Evolutionary conservation across 2,329 filamentous ascomycete genomes (phyloP).

Genomic region (Trichoderma semiorbis): DNA sequence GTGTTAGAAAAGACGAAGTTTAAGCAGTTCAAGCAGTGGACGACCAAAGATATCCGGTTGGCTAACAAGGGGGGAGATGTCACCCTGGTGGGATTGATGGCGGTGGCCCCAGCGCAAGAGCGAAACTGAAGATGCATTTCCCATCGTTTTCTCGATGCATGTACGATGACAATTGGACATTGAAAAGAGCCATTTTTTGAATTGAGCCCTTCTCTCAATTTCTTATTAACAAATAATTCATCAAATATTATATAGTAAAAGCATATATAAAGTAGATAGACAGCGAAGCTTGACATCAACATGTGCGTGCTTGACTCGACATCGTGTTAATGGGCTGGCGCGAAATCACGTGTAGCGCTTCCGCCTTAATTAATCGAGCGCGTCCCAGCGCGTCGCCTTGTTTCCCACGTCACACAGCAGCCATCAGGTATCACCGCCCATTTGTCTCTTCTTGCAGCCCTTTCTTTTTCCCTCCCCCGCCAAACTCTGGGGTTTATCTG

Average conservation of each 20-base stretch:
- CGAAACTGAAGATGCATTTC: neutral
- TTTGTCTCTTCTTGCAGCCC: neutral
- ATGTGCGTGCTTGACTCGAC: neutral
- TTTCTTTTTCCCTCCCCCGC: neutral
- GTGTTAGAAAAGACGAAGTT: neutral
- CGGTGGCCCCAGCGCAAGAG: neutral
- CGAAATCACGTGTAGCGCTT: slow-evolving; percentile 7
- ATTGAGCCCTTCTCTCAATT: too few species aligned
- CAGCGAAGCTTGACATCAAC: neutral
- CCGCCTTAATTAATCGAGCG: neutral
- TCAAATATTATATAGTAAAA: neutral
- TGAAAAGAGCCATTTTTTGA: neutral
- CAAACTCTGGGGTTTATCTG: neutral
- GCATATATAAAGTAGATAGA: neutral
- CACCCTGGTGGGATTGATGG: neutral
- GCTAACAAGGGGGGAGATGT: neutral
- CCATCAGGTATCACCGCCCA: neutral
- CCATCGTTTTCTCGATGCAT: neutral
- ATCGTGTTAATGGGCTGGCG: neutral
- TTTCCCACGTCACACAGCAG: neutral
- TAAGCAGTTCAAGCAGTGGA: neutral
- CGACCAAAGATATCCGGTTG: neutral
- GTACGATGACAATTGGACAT: neutral
- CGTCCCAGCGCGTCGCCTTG: neutral
- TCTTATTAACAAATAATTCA: too few species aligned